Percentiles rank a stretch among this genome's conserved stretches.
phyloP scores from a whole-genome alignment of 345 rosid species.

The Eutrema japonicum region DNA sequence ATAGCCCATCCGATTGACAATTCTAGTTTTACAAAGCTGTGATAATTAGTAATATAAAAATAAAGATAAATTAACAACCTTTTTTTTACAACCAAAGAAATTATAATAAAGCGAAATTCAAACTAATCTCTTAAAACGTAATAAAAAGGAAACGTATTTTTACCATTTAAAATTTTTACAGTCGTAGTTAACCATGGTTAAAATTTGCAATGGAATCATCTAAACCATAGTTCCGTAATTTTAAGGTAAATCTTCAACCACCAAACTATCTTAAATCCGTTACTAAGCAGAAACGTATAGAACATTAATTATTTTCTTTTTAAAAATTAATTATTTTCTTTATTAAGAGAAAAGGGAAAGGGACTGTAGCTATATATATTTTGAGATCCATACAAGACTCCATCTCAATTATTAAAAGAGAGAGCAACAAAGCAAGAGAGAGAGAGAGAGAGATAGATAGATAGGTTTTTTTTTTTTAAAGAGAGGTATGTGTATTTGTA shows the following conservation, averaged over 20 bases:
- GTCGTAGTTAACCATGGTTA: not conserved
- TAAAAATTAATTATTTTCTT: not conserved
- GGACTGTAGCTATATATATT: conserved; percentile 29
- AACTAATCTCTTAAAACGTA: not conserved
- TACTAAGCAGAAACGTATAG: not conserved
- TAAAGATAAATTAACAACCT: not conserved
- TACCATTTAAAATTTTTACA: not conserved
- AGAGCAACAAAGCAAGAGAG: conserved; percentile 33
- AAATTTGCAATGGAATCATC: not conserved
- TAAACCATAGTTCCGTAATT: not conserved
- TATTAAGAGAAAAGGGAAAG: not conserved
- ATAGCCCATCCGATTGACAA: too few species aligned
- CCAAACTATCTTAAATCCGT: not conserved
- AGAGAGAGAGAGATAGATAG: conserved; percentile 22
- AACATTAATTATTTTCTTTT: not conserved
- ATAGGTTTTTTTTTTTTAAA: conserved; percentile 29
- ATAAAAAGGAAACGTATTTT: not conserved
- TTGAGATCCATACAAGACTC: conserved; percentile 18
- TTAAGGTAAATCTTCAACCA: not conserved
- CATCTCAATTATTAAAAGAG: conserved; percentile 38
- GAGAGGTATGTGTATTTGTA: conserved; percentile 36
- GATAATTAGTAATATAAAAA: too few species aligned
- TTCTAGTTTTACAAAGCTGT: not conserved
- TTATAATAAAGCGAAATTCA: not conserved
- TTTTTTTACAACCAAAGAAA: not conserved